Conservation (phyloP, 2,329 filamentous ascomycete species). For the Lomentospora prolificans region DNA sequence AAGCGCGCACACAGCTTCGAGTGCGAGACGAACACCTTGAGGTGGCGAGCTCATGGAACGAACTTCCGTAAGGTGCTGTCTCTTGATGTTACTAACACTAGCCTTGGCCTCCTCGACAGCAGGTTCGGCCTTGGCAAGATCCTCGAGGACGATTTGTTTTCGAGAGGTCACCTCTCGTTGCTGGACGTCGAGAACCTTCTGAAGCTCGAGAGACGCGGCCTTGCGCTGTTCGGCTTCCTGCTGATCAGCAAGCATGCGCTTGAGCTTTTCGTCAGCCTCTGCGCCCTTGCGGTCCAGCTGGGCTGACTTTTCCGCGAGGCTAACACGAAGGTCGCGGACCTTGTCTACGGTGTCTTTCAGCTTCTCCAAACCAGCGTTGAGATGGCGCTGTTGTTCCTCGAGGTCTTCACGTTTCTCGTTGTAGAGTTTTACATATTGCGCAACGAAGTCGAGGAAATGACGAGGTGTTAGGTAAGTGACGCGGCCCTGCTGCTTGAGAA, state of each 20-base stretch:
- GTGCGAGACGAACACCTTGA: constrained; percentile 76
- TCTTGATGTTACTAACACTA: constrained; percentile 97
- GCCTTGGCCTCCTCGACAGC: constrained; percentile 88
- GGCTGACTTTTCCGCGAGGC: constrained; percentile 86
- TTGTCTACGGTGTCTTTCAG: constrained; percentile 94
- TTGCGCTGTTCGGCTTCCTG: constrained; percentile 89
- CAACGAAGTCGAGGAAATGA: constrained; percentile 96
- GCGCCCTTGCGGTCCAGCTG: constrained; percentile 89
- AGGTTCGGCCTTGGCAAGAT: constrained; percentile 84
- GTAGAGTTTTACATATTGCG: constrained; percentile 94
- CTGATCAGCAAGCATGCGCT: constrained; percentile 95
- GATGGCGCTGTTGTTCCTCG: constrained; percentile 94
- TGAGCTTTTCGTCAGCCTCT: constrained; percentile 93
- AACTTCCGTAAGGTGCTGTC: constrained; percentile 93
- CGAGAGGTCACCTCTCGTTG: constrained; percentile 78
- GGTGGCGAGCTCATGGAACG: constrained; percentile 94
- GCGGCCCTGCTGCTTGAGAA: constrained; percentile 86
- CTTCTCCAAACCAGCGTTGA: constrained; percentile 97
- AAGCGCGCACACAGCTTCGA: constrained; percentile 93
- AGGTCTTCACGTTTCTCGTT: constrained; percentile 97
- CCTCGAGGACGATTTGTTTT: constrained; percentile 73
- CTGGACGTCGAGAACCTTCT: constrained; percentile 77
- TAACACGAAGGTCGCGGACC: constrained; percentile 82
- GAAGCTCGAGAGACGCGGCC: constrained; percentile 77
- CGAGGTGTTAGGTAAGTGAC: constrained; percentile 89